Evolutionary conservation across 1,284 basidiomycete genomes (phyloP).

Genomic region (Schizophyllum amplum): DNA sequence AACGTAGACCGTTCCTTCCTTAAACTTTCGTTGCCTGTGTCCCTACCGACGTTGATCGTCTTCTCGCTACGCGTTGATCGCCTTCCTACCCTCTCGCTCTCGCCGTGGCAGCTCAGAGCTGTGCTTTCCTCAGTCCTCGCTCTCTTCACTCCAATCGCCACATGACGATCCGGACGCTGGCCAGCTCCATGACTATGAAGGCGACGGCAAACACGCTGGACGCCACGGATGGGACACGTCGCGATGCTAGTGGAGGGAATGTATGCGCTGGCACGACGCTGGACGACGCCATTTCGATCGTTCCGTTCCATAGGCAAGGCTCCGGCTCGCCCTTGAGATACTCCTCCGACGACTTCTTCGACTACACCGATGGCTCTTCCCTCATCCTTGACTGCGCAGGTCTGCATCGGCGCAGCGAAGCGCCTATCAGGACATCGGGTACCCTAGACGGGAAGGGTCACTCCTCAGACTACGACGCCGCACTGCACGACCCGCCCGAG

Average conservation of each 20-base stretch:
- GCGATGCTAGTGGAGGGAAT: neutral
- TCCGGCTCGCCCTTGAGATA: neutral
- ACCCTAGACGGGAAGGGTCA: too few relatives aligned
- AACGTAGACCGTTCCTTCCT: neutral
- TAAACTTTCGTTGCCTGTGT: neutral
- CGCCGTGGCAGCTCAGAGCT: neutral
- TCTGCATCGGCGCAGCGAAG: too few relatives aligned
- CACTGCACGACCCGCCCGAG: too few relatives aligned
- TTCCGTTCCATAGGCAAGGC: neutral
- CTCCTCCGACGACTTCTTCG: neutral
- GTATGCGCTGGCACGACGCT: neutral
- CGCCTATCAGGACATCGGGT: too few relatives aligned
- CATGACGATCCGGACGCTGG: neutral
- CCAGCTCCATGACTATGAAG: neutral
- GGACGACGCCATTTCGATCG: neutral
- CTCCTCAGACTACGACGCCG: too few relatives aligned
- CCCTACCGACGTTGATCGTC: neutral
- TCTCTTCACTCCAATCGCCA: neutral
- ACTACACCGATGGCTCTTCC: neutral
- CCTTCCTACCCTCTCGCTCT: neutral
- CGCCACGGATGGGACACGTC: neutral
- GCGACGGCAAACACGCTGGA: neutral
- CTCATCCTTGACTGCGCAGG: too few relatives aligned
- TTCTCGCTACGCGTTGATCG: neutral
- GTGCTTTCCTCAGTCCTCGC: neutral